Percentiles rank a stretch among this genome's conserved stretches.
phyloP scores from a whole-genome alignment of 306 rosid species.

The Vachellia collinsii region DNA sequence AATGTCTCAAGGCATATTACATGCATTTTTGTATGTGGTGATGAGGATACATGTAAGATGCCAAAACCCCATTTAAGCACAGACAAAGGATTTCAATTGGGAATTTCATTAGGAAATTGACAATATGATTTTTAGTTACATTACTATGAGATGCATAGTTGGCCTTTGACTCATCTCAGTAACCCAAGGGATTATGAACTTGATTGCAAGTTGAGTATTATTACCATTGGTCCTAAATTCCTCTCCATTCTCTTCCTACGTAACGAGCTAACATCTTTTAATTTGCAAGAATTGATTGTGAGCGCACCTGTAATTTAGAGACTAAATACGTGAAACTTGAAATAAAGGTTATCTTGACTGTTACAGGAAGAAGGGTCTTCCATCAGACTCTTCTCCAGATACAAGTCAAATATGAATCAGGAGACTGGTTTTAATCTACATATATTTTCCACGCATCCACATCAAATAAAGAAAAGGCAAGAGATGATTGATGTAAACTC shows the following conservation, averaged over 20 bases:
- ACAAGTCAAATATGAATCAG: conserved; percentile 1
- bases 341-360: background rate
- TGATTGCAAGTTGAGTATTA: background rate
- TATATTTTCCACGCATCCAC: background rate
- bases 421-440: background rate
- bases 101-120: background rate
- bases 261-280: background rate
- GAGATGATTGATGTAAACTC: conserved; percentile 17
- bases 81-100: background rate
- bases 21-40: background rate
- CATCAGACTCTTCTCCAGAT: background rate
- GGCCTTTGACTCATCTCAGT: background rate
- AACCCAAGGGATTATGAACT: background rate
- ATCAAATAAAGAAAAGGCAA: conserved; percentile 25
- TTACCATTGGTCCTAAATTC: background rate
- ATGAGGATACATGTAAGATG: background rate
- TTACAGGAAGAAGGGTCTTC: background rate
- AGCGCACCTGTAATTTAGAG: background rate
- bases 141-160: background rate
- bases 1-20: background rate
- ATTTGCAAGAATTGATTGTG: background rate
- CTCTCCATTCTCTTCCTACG: background rate
- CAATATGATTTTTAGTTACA: background rate
- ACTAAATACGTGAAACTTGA: background rate
- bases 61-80: background rate